Evolutionary conservation across 352 stramenopile species (phyloP).

Genomic region (Vaucheria bursata): DNA sequence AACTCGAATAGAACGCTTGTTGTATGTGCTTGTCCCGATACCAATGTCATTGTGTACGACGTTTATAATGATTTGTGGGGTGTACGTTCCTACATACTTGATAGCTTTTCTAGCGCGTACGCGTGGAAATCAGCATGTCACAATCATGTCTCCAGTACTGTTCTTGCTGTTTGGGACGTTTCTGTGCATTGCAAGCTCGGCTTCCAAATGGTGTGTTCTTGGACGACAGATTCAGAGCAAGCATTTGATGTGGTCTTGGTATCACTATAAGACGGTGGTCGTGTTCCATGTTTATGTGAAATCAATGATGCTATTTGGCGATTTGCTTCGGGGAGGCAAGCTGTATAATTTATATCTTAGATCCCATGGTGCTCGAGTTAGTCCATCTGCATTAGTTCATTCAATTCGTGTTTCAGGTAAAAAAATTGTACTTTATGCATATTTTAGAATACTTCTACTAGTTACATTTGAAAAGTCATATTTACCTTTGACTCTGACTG

Average conservation of each 20-base stretch:
- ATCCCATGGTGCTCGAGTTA: conserved; percentile 24
- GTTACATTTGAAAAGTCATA: no score
- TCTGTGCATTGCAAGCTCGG: conserved; percentile 16
- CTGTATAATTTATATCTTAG: conserved; percentile 36
- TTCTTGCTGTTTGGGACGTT: conserved; percentile 26
- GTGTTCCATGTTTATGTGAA: conserved; percentile 14
- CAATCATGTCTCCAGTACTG: conserved; percentile 11
- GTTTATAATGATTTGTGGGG: conserved; percentile 15
- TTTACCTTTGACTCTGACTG: no score
- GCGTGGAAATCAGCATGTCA: not conserved
- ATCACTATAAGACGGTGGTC: conserved; percentile 38
- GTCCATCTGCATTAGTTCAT: conserved; percentile 20
- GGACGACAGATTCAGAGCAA: conserved; percentile 19
- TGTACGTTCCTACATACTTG: conserved; percentile 20
- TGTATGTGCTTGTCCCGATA: conserved; percentile 23
- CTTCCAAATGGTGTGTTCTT: conserved; percentile 32
- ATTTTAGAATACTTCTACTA: no score
- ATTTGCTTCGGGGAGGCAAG: conserved; percentile 20
- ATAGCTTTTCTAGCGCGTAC: conserved; percentile 9
- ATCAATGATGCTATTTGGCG: conserved; percentile 18
- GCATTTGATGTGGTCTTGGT: conserved; percentile 29
- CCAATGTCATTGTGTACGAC: conserved; percentile 20
- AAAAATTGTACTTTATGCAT: no score
- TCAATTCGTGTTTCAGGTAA: conserved; percentile 25
- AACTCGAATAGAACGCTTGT: conserved; percentile 10